Base-by-base conservation (phyloP, 169 alveolate genomes). In the Plasmodium relictum region DNA sequence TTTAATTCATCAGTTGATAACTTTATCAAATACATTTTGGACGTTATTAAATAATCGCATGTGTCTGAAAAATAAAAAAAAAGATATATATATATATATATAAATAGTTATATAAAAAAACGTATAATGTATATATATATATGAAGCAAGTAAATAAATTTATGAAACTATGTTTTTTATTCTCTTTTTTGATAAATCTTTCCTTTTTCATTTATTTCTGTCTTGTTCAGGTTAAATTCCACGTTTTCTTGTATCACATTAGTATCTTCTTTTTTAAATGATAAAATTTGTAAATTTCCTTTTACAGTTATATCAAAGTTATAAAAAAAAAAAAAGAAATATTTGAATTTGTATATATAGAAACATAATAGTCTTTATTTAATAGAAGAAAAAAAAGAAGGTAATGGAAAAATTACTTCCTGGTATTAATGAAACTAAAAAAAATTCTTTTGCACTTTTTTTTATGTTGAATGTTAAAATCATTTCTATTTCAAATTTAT, bases 21-120 rank as follows among this genome's bases (percentile, higher is more conserved):
- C 63, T 74, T 74, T 54, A 74, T 20, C 26, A 74, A 54, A 41
- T 74, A 74, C 88, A 74, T 74, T 37, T 74, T 74, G 2, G 88
- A 62, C 20, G 88, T 74, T 45, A 74, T 74, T 14, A 54, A 54
- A 24, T 74, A 74, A 24, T 74, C 88, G n/a, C 88, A 74, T 22
- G 68, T 26, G 44, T 74, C 88, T 74, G 18, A 1, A 31, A 58
- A 5, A n/a, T n/a, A n/a, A n/a, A n/a, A n/a, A n/a, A n/a, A n/a
- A n/a, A n/a, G n/a, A n/a, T n/a, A n/a, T n/a, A n/a, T n/a, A n/a
- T n/a, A n/a, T n/a, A n/a, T n/a, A n/a, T n/a, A n/a, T n/a, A n/a
- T n/a, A n/a, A n/a, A 58, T 10, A 58, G 37, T n/a, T 16, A 58
- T 16, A 58, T 16, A 58, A 4, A 58, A 16, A 18, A 4, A 58